These are phyloP conservation scores for Penicillium decumbens DNA, from an alignment of 2,329 filamentous ascomycete genomes.

Conservation along the genomic window DNA sequence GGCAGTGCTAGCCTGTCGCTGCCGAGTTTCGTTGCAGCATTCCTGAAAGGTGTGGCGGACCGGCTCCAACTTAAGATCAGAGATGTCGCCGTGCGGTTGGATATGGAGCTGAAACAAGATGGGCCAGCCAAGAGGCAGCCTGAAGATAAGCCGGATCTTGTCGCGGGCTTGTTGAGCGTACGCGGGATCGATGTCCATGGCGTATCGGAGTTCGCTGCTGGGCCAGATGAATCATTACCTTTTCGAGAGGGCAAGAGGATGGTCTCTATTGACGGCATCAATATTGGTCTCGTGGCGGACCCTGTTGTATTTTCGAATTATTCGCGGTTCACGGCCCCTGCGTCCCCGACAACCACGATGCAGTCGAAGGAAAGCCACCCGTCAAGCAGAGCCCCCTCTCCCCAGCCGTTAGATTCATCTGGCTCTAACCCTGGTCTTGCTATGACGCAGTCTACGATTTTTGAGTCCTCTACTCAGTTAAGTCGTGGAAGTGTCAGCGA, in stretches of 20 bases:
- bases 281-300: constrained; percentile 46
- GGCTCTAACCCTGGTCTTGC: constrained; percentile 25
- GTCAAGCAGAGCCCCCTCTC: constrained; percentile 28
- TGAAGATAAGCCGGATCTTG: constrained; percentile 35
- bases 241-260: constrained; percentile 41
- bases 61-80: constrained; percentile 52
- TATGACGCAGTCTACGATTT: constrained; percentile 39
- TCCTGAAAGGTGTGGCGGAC: constrained; percentile 56
- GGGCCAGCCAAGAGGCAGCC: constrained; percentile 32
- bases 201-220: constrained; percentile 21
- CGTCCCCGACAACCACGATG: constrained; percentile 32
- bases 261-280: constrained; percentile 44
- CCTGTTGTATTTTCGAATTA: constrained; percentile 47
- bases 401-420: constrained; percentile 23
- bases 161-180: constrained; percentile 35
- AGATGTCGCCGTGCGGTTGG: constrained; percentile 51
- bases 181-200: constrained; percentile 34
- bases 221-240: constrained; percentile 19
- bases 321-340: constrained; percentile 34
- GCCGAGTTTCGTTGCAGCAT: constrained; percentile 56
- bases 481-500: background rate
- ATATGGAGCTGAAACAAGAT: constrained; percentile 45
- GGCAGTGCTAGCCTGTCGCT: constrained; percentile 54
- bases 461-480: constrained; percentile 26
- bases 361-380: constrained; percentile 31